Percentiles rank a stretch among this genome's conserved stretches.
Conservation (phyloP, 1,139 yeast species). For the Lodderomyces orthopsilosis region DNA sequence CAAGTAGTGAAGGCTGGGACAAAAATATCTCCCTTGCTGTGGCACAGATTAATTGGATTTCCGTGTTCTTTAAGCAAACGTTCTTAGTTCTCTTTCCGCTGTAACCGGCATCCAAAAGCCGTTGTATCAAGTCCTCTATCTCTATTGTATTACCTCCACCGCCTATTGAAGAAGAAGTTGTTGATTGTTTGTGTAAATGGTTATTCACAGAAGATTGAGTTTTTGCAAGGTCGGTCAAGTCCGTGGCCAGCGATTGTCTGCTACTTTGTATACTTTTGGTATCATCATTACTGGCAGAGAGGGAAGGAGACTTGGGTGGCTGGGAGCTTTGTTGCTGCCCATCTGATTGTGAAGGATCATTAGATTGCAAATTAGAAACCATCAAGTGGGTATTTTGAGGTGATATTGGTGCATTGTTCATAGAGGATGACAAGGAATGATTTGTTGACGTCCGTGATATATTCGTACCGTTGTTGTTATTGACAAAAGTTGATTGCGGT, state of each 20-base stretch:
- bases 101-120: constrained; percentile 91
- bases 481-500: constrained; percentile 9
- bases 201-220: constrained; percentile 9
- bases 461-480: constrained; percentile 11
- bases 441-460: constrained; percentile 36
- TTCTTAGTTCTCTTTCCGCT: constrained; percentile 88
- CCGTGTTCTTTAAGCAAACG: constrained; percentile 83
- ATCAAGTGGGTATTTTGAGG: constrained; percentile 19
- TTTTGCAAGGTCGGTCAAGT: constrained; percentile 11
- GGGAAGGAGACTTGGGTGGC: constrained; percentile 8
- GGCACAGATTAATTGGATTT: constrained; percentile 81
- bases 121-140: constrained; percentile 84
- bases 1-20: constrained; percentile 84
- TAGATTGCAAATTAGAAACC: not conserved
- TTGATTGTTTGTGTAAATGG: constrained; percentile 13
- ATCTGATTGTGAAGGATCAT: not conserved
- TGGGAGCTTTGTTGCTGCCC: constrained; percentile 1
- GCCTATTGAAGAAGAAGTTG: constrained; percentile 13
- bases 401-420: constrained; percentile 20
- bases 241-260: constrained; percentile 13
- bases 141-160: constrained; percentile 47
- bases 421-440: constrained; percentile 24
- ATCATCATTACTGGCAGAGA: constrained; percentile 10
- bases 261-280: constrained; percentile 11
- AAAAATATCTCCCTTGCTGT: constrained; percentile 85